Conservation (phyloP, 495 filamentous ascomycete genomes). For the Neurospora hispaniola region DNA sequence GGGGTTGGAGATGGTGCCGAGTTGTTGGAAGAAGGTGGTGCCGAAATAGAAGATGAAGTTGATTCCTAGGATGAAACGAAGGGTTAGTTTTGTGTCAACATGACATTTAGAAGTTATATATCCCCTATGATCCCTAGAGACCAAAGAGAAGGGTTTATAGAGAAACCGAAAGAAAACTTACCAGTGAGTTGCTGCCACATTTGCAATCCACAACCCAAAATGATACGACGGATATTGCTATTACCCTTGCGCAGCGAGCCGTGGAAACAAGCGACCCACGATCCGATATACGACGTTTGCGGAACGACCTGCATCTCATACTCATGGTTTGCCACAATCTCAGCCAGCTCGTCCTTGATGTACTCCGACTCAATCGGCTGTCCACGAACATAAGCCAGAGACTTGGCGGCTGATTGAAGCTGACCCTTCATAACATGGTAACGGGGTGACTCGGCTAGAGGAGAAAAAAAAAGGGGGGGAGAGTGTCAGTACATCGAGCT, state of each 20-base stretch:
- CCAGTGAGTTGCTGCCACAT: constrained; percentile 56
- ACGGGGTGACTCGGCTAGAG: constrained; percentile 59
- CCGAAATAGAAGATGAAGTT: constrained; percentile 92
- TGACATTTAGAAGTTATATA: too few species aligned
- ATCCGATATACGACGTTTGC: constrained; percentile 49
- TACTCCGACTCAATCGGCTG: constrained; percentile 53
- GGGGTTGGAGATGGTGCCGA: constrained; percentile 57
- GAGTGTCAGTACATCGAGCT: background rate
- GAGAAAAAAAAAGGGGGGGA: background rate
- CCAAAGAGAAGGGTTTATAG: background rate
- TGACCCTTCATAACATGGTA: constrained; percentile 67
- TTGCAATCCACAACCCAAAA: constrained; percentile 60
- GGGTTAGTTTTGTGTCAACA: constrained; percentile 8
- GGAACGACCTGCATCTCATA: constrained; percentile 60
- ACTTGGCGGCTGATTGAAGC: constrained; percentile 48
- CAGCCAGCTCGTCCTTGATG: constrained; percentile 59
- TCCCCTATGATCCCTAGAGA: too few species aligned
- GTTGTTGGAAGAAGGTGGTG: constrained; percentile 66
- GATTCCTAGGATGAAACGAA: constrained; percentile 41
- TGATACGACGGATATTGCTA: constrained; percentile 56
- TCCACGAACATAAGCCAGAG: constrained; percentile 55
- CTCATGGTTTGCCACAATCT: constrained; percentile 75
- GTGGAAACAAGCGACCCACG: constrained; percentile 55
- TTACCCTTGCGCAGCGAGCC: constrained; percentile 43
- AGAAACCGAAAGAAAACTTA: background rate